Conservation (phyloP, 345 rosid species). For the Ceriops zippeliana region DNA sequence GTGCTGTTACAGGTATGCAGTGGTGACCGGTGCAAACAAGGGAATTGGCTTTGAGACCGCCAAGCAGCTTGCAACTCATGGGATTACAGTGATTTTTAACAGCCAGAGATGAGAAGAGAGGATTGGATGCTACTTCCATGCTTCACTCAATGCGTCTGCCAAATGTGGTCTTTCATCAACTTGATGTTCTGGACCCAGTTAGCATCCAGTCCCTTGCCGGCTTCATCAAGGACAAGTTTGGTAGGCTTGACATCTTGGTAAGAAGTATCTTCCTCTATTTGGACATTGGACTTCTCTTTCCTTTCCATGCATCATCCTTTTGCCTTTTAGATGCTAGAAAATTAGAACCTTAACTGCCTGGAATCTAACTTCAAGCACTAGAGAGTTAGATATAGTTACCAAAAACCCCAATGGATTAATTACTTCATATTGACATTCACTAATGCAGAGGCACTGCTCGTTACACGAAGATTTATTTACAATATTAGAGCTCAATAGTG, state of each 20-base stretch:
- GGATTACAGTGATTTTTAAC: constrained; percentile 41
- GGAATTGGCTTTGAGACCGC: constrained; percentile 50
- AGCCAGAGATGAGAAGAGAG: constrained; percentile 42
- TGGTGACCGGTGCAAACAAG: constrained; percentile 52
- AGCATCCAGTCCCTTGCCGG: no score
- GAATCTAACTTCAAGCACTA: no score
- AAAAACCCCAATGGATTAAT: no score
- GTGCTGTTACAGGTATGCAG: constrained; percentile 28
- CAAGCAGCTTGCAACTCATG: constrained; percentile 39
- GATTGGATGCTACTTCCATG: constrained; percentile 30
- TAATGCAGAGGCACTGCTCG: no score
- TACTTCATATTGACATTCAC: no score
- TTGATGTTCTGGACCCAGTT: constrained; percentile 49
- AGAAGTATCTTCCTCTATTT: background rate
- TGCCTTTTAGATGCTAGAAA: no score
- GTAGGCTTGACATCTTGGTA: constrained; percentile 49
- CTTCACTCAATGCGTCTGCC: constrained; percentile 37
- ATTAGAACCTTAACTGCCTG: no score
- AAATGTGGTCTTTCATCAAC: constrained; percentile 46
- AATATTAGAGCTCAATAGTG: no score
- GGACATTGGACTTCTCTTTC: background rate
- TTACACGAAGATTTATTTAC: no score
- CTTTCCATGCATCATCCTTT: background rate
- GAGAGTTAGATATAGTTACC: no score
- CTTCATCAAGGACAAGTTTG: constrained; percentile 32